These are phyloP conservation scores for Aristolochia californica DNA, from an alignment of 164 flowering plant species.

Conservation along the genomic window DNA sequence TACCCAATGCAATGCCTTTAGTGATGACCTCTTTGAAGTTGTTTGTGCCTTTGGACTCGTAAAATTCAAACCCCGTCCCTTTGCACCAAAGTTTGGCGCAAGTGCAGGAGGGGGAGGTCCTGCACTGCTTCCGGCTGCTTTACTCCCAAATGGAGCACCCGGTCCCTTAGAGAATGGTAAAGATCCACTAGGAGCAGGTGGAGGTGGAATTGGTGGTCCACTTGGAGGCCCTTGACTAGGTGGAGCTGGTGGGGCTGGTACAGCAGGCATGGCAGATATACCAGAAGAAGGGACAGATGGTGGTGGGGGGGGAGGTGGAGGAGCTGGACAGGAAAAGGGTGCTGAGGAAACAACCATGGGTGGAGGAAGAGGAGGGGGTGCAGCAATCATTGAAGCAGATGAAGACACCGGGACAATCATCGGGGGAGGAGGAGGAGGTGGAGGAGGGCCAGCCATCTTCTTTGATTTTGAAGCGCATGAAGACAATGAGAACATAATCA, in stretches of 20 bases:
- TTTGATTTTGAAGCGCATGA: too few species aligned
- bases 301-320: conserved; percentile 14
- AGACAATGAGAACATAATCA: not conserved
- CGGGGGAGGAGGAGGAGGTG: too few species aligned
- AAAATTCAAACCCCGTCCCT: conserved; percentile 38
- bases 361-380: conserved; percentile 26
- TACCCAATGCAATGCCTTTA: conserved; percentile 91
- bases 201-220: conserved; percentile 42
- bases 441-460: too few species aligned
- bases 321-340: not conserved
- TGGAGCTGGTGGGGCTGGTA: conserved; percentile 23
- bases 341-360: conserved; percentile 12
- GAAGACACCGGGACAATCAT: conserved; percentile 11
- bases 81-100: conserved; percentile 24
- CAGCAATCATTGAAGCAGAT: conserved; percentile 2
- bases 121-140: conserved; percentile 7
- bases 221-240: conserved; percentile 12
- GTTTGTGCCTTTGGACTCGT: conserved; percentile 29
- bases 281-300: conserved; percentile 9
- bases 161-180: conserved; percentile 16
- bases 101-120: conserved; percentile 33
- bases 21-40: conserved; percentile 23
- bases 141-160: conserved; percentile 15
- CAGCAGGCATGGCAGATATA: conserved; percentile 2
- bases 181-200: conserved; percentile 27